Evolutionary conservation across 495 filamentous ascomycete genomes (phyloP).

Genomic region (Penicillium paxilli): DNA sequence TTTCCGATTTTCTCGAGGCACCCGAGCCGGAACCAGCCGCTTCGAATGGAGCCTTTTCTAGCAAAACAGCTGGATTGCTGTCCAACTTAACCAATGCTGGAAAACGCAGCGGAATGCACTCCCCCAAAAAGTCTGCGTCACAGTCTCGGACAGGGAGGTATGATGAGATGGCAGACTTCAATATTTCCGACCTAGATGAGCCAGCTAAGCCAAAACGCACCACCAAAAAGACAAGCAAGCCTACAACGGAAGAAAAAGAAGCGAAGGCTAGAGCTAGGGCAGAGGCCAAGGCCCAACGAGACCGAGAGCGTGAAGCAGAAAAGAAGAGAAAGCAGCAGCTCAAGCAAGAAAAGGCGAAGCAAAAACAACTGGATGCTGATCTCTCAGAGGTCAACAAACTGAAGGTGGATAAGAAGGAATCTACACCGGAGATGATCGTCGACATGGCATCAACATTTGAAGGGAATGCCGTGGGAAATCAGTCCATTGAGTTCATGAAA

Average conservation of each 20-base stretch:
- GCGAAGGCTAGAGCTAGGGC: conserved; percentile 55
- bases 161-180: background rate
- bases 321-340: conserved; percentile 50
- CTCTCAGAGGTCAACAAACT: conserved; percentile 74
- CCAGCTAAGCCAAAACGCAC: conserved; percentile 19
- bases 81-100: conserved; percentile 25
- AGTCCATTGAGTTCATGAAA: conserved; percentile 53
- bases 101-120: background rate
- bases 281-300: conserved; percentile 46
- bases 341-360: conserved; percentile 58
- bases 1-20: conserved; percentile 27
- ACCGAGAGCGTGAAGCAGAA: conserved; percentile 42
- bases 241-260: conserved; percentile 47
- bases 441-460: conserved; percentile 63
- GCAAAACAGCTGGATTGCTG: conserved; percentile 41
- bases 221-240: conserved; percentile 33
- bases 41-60: conserved; percentile 28
- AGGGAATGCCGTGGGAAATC: conserved; percentile 46
- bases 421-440: conserved; percentile 80
- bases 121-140: conserved; percentile 2
- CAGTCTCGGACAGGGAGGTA: conserved; percentile 3
- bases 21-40: conserved; percentile 1
- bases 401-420: conserved; percentile 73
- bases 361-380: conserved; percentile 68
- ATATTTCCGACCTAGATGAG: conserved; percentile 25